These are phyloP conservation scores for Salmacisia buchloeana DNA, from an alignment of 1,284 basidiomycete genomes.

Conservation along the genomic window DNA sequence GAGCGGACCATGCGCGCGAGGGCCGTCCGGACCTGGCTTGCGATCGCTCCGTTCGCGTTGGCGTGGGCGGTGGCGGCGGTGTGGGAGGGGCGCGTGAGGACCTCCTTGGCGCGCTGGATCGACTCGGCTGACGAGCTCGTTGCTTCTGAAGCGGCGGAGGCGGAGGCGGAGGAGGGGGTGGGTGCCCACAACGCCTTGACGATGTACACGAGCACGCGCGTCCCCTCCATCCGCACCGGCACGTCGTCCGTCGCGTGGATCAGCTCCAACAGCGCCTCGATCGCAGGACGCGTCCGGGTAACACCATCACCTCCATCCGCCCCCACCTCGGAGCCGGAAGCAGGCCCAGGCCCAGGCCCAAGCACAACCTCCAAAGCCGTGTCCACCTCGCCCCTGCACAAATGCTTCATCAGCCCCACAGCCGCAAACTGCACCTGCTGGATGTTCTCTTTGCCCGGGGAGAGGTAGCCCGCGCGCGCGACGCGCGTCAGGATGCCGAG, in stretches of 20 bases:
- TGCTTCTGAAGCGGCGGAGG: too few relatives aligned
- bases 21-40: not conserved
- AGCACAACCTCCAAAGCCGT: constrained; percentile 59
- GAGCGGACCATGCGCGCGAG: constrained; percentile 65
- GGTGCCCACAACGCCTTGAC: constrained; percentile 52
- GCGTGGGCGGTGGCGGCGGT: constrained; percentile 22
- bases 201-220: constrained; percentile 77
- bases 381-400: constrained; percentile 60
- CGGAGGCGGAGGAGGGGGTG: not conserved
- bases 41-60: not conserved
- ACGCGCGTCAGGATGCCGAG: constrained; percentile 21
- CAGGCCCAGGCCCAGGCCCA: constrained; percentile 41
- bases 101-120: constrained; percentile 4
- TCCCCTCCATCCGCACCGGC: constrained; percentile 78
- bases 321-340: not conserved
- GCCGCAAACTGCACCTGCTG: constrained; percentile 73
- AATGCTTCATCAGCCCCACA: constrained; percentile 79
- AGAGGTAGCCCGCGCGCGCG: constrained; percentile 15
- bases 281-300: constrained; percentile 53
- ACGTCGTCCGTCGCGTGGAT: constrained; percentile 73
- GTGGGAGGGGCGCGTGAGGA: constrained; percentile 10
- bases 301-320: not conserved
- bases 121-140: not conserved
- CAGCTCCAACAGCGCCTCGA: constrained; percentile 68
- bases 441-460: constrained; percentile 29